Base-by-base conservation (phyloP, 805 yeast genomes). In the Metschnikowia santaceciliae region DNA sequence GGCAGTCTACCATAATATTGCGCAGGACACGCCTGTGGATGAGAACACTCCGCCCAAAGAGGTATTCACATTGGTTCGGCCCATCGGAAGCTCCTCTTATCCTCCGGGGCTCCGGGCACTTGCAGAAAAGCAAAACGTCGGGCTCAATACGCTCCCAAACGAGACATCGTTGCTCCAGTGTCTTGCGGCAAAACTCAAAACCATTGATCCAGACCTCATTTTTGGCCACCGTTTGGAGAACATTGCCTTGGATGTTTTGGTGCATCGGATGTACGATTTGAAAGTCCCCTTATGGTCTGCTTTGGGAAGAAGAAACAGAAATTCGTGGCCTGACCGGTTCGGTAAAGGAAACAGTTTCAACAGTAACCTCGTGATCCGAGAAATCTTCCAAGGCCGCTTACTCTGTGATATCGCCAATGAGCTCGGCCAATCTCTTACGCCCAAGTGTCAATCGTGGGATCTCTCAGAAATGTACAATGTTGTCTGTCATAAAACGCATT, bases 371-470 rank as follows among this genome's bases (percentile, higher is more conserved):
- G 76, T 79, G 38, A 75, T 88, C 15, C 75, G 86, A 46, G 90
- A 88, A 50, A 78, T 89, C 19, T 78, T 86, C 61, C 82, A 90
- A 36, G 99, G 99, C 35, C 78, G 99, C 59, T 76, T 94, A 50
- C 62, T 92, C 42, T 89, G 97, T 77, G 99, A 94, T 68, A 82
- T 94, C 62, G 90, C 92, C 47, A 94, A 94, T 67, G 96, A 90
- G 61, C 80, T 91, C 83, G 99, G 98, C 45, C 94, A 87, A 65
- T 91, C 97, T 0, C 74, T 92, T 55, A 90, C 97, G 3, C 74
- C 86, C 4, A 90, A 90, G 65, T 94, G 98, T 70, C 96, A 90
- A 67, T 87, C 92, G 15, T 94, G 96, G 97, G 95, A 89, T 52
- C 74, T 94, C 51, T 76, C 87, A 13, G 99, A 94, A 67, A 94